phyloP scores from a whole-genome alignment of 2,329 filamentous ascomycete genomes.

The Neoscytalidium dimidiatum region DNA sequence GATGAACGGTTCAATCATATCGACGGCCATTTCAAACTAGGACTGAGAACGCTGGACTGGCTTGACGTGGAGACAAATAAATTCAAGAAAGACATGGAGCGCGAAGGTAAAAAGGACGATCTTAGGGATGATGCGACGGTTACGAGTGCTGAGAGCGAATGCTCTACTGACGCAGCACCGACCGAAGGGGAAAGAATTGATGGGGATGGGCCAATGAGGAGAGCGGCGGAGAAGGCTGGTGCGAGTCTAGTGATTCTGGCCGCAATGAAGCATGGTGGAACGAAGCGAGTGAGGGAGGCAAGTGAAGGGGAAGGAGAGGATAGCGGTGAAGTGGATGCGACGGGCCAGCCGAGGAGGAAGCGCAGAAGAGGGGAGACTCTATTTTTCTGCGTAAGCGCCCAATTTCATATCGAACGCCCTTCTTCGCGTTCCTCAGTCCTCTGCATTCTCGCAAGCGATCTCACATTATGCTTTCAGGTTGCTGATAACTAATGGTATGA shows the following conservation, averaged over 20 bases:
- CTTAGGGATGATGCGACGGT: no score
- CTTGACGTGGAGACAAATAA: constrained; percentile 41
- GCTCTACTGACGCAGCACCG: neutral
- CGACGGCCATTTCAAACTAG: constrained; percentile 67
- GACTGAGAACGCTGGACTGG: constrained; percentile 61
- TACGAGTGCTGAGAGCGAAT: neutral
- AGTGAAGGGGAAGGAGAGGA: neutral
- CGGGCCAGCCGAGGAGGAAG: neutral
- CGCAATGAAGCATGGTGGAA: neutral
- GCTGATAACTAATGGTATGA: neutral
- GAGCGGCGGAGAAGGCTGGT: neutral
- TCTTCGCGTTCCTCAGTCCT: neutral
- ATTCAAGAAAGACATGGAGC: constrained; percentile 33
- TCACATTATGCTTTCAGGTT: neutral
- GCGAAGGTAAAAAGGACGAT: neutral
- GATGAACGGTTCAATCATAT: constrained; percentile 72
- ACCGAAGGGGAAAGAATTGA: neutral
- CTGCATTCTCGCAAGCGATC: neutral
- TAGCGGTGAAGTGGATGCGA: neutral
- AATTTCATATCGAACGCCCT: neutral
- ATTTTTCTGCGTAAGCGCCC: constrained; percentile 20
- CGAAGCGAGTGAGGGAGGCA: neutral
- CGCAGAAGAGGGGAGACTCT: neutral
- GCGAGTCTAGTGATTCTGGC: neutral
- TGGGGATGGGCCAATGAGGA: neutral